Percentiles rank a stretch among this genome's conserved stretches.
Conservation (phyloP, 108 stramenopile species). For the Skeletonema tropicum region DNA sequence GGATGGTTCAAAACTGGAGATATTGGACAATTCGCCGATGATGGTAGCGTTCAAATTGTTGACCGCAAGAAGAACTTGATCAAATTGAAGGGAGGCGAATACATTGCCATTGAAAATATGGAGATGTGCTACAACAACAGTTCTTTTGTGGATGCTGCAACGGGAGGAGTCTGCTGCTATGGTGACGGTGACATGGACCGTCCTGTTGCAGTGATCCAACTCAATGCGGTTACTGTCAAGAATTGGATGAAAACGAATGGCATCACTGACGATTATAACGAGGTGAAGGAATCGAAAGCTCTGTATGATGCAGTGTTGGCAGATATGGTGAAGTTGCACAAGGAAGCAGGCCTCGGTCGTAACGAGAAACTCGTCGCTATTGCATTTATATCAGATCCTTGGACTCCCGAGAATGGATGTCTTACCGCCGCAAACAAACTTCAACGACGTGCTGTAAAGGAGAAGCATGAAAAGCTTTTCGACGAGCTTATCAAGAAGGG, state of each 20-base stretch:
- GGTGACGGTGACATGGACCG: conserved; percentile 93
- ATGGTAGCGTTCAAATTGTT: conserved; percentile 86
- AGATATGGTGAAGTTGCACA: conserved; percentile 68
- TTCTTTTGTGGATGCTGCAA: conserved; percentile 73
- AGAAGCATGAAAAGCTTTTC: conserved; percentile 68
- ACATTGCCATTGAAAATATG: conserved; percentile 89
- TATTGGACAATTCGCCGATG: conserved; percentile 86
- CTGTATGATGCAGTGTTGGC: conserved; percentile 74
- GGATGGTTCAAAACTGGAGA: conserved; percentile 90
- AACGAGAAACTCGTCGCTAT: conserved; percentile 78
- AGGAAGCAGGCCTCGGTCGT: conserved; percentile 73
- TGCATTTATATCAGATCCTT: conserved; percentile 62
- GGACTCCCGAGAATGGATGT: conserved; percentile 91
- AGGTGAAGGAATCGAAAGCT: conserved; percentile 64
- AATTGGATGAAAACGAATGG: conserved; percentile 82
- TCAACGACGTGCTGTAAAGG: conserved; percentile 76
- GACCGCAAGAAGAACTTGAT: conserved; percentile 95
- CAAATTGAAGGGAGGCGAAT: conserved; percentile 94
- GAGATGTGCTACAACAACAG: conserved; percentile 80
- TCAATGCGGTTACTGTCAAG: conserved; percentile 62
- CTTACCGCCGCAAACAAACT: conserved; percentile 91
- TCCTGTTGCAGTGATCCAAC: conserved; percentile 80
- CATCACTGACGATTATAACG: conserved; percentile 59
- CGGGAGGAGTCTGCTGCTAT: conserved; percentile 84
- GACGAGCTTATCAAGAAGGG: conserved; percentile 73